These are phyloP conservation scores for Apiotrichum domesticum DNA, from an alignment of 1,284 basidiomycete species.

Conservation along the genomic window DNA sequence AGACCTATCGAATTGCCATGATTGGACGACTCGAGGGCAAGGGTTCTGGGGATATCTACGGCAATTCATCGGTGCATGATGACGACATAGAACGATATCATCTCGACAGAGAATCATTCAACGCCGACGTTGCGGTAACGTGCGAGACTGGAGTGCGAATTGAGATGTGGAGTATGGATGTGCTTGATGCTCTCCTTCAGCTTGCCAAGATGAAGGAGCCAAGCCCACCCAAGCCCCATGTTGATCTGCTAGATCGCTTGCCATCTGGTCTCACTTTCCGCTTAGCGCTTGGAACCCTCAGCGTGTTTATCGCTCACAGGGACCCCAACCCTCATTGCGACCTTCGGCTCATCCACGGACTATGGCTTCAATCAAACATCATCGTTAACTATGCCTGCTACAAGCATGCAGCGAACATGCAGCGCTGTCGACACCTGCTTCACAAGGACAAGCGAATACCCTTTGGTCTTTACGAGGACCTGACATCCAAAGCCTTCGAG, in stretches of 20 bases:
- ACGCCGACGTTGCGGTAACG: constrained; percentile 53
- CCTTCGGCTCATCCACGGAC: constrained; percentile 62
- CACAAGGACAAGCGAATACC: constrained; percentile 46
- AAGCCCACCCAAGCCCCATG: constrained; percentile 3
- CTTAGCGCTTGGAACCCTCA: constrained; percentile 59
- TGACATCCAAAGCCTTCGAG: constrained; percentile 55
- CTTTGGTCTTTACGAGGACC: constrained; percentile 56
- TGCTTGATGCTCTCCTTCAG: constrained; percentile 54
- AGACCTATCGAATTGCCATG: constrained; percentile 26
- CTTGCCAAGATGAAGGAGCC: constrained; percentile 39
- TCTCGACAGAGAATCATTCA: constrained; percentile 47
- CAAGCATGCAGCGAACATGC: constrained; percentile 25
- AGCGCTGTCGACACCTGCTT: constrained; percentile 50
- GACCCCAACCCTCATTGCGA: constrained; percentile 69
- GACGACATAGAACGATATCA: constrained; percentile 21
- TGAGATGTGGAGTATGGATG: constrained; percentile 66
- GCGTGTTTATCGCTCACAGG: constrained; percentile 63
- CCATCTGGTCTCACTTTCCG: constrained; percentile 57
- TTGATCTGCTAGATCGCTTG: constrained; percentile 48
- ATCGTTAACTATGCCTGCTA: constrained; percentile 60
- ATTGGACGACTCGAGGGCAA: constrained; percentile 27
- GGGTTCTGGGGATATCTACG: constrained; percentile 23
- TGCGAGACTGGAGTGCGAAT: constrained; percentile 58
- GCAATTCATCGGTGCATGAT: constrained; percentile 2
- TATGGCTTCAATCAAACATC: constrained; percentile 59